Evolutionary conservation across 1,284 basidiomycete genomes (phyloP), one percentile per base, ranked within the genome.

Genomic region (Dichomitus squalens): DNA sequence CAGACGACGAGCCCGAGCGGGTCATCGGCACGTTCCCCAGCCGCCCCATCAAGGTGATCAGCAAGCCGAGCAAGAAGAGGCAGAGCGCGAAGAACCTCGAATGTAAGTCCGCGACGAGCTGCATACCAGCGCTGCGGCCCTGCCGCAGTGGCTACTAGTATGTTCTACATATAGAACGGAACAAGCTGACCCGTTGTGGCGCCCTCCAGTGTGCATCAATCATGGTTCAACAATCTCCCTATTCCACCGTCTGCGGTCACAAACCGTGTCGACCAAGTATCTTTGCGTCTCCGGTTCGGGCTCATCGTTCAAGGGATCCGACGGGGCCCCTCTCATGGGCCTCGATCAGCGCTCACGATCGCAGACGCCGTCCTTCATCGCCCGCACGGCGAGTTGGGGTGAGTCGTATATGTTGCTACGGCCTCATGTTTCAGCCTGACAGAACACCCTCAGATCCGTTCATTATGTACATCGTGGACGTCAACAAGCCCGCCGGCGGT

Each of bases 21-120:
- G 79, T 95, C 54, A 84, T 98, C 66, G 93, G 93, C 43, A 82
- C 87, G 25, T 96, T 96, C 79, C 87, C 92, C 53, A 93, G 91
- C 66, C 88, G 90, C 50, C 90, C 95, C 33, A 98, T 98, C 82
- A 96, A 96, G 75, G 93, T 98, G 66, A 98, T 98, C 75, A 93
- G 90, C 74, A 96, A 96, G 73, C 94, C 94, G 3, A 93, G 91
- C 79, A 97, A 98, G 81, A 98, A 98, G 81, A 84, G 94, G 66
- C 93, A 95, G 72, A 94, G 88, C 71, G 91, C 90, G 60, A 95
- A 96, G 79, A 95, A 95, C 65, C 83, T 94, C 4, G 96, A 97
- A 72, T 78, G 94, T 95, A 72, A 79, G 93, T 85, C 41, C 27
- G 48, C 57, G 4, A 12, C 27, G 27, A 36, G 40, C 20, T 50